Base-by-base conservation (phyloP, 2,329 filamentous ascomycete species). In the Alternaria metachromatica region DNA sequence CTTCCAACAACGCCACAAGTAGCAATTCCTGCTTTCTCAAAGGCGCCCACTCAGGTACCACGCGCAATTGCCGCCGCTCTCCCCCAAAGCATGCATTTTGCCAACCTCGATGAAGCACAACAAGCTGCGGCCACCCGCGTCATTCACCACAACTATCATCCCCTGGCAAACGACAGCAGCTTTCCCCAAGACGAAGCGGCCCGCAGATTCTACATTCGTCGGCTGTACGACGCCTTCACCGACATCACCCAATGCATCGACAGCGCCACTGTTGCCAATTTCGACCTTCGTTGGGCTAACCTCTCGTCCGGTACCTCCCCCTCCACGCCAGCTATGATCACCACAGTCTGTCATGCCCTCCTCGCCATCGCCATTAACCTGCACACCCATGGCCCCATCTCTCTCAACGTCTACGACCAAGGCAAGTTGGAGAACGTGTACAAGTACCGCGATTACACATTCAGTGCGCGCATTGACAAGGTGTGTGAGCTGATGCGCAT, bases 161-260 rank as follows among this genome's bases (percentile, higher is more conserved):
- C 49, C 6, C 44, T 49, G 8, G 28, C 28, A 20, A 30, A 49
- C 18, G 60, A 63, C 25, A 7, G n/a, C 13, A 63, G 26, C 6
- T 46, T 63, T 8, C 49, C 55, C 5, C 43, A 55, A 30, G 25
- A 63, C 20, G 12, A 20, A 5, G 30, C 44, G n/a, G 9, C 33
- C 3, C 43, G 21, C 9, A 44, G 10, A 5, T 4, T 12, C 15
- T 64, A 62, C 18, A 50, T 64, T 4, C 18, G 26, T 18, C 48
- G 20, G 13, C 30, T 62, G 5, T 25, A 55, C 18, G 48, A 56
- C 7, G 62, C 62, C n/a, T 61, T 58, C 25, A 15, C 37, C 13
- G 58, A 64, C 23, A 61, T 23, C 18, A 45, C 33, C 13, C 11
- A 41, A 13, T 64, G 58, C 3, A 53, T 58, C 23, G 62, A 64